phyloP scores from a whole-genome alignment of 768 basidiomycete genomes.

The Naematelia encephala region DNA sequence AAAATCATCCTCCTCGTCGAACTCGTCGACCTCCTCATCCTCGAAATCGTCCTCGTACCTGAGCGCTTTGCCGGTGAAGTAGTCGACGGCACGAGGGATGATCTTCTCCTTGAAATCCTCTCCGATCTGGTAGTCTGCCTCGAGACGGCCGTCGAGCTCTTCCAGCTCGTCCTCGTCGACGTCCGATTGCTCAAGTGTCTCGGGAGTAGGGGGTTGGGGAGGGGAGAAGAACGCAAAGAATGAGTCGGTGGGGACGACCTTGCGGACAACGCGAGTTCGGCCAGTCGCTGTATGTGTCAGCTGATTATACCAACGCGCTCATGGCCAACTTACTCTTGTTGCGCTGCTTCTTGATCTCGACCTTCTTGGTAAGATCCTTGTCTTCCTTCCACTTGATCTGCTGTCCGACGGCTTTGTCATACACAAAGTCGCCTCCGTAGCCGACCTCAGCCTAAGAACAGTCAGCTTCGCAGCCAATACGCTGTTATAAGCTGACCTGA shows the following conservation, averaged over 20 bases:
- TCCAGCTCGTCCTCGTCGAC: constrained; percentile 76
- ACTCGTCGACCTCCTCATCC: constrained; percentile 41
- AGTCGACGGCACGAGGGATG: constrained; percentile 92
- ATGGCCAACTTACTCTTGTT: constrained; percentile 76
- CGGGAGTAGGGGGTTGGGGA: constrained; percentile 67
- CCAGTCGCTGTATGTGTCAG: constrained; percentile 51
- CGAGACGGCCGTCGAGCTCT: constrained; percentile 86
- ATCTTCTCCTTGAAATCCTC: constrained; percentile 98
- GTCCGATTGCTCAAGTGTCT: constrained; percentile 66
- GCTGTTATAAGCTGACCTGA: constrained; percentile 44
- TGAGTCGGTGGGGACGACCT: constrained; percentile 84
- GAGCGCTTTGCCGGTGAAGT: constrained; percentile 94
- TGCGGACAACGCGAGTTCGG: constrained; percentile 58
- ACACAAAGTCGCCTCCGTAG: constrained; percentile 95
- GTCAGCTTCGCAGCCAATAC: not conserved
- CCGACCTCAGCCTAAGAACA: constrained; percentile 66
- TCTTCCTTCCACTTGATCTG: constrained; percentile 97
- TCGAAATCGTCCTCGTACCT: constrained; percentile 61
- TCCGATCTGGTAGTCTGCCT: constrained; percentile 96
- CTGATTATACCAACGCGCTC: not conserved
- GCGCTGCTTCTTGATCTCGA: constrained; percentile 98
- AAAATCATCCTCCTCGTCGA: constrained; percentile 42
- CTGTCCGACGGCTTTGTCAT: constrained; percentile 87
- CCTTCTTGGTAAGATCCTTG: constrained; percentile 94
- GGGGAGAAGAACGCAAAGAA: constrained; percentile 99